These are phyloP conservation scores for Immersiella caudata DNA, from an alignment of 495 filamentous ascomycete genomes.

Conservation along the genomic window DNA sequence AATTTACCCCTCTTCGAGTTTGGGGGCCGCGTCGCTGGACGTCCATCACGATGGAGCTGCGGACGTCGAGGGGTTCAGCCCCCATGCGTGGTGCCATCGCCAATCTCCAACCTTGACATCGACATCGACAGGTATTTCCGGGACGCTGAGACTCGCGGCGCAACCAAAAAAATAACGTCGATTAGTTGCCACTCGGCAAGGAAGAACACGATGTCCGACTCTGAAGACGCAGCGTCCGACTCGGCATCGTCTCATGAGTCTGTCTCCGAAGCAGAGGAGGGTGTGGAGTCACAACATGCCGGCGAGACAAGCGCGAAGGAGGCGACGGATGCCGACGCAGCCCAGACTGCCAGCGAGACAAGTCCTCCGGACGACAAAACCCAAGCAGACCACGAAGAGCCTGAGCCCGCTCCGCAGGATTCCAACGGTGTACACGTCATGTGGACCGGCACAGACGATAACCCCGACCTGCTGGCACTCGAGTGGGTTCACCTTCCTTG, in stretches of 20 bases:
- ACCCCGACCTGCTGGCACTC: background rate
- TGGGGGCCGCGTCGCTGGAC: too few species aligned
- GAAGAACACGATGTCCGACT: background rate
- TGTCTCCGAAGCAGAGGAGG: background rate
- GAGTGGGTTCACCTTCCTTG: background rate
- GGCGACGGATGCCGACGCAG: background rate
- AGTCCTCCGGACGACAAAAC: background rate
- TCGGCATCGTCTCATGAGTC: background rate
- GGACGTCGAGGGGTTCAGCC: too few species aligned
- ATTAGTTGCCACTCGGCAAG: background rate
- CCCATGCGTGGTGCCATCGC: too few species aligned
- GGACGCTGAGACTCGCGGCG: too few species aligned
- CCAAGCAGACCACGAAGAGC: background rate
- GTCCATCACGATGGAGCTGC: too few species aligned
- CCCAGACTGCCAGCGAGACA: background rate
- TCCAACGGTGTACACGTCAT: background rate
- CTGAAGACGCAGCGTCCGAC: background rate
- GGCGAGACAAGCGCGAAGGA: background rate
- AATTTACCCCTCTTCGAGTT: too few species aligned
- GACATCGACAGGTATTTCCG: too few species aligned
- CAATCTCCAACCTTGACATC: too few species aligned
- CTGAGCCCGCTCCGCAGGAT: background rate
- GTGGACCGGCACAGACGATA: background rate
- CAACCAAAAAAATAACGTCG: background rate
- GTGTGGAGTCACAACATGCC: background rate